phyloP scores from a whole-genome alignment of 2,329 filamentous ascomycete genomes.

The Alternaria infectoria region DNA sequence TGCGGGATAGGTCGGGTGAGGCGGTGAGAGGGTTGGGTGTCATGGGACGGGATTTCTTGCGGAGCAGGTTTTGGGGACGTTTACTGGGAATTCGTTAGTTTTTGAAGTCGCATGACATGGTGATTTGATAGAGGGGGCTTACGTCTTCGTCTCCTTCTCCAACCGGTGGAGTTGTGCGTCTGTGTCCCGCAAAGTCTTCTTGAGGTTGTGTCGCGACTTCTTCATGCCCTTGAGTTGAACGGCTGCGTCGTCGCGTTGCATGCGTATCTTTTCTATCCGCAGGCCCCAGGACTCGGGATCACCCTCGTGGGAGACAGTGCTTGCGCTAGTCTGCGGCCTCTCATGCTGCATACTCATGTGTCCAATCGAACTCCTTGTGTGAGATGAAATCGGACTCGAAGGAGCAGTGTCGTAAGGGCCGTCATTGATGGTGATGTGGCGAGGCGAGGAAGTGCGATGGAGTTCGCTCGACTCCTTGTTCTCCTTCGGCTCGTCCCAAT shows the following conservation, averaged over 20 bases:
- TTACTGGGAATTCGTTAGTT: constrained; percentile 10
- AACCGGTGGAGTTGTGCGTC: constrained; percentile 41
- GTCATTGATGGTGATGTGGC: constrained; percentile 16
- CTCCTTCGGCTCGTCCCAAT: constrained; percentile 15
- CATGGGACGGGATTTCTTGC: constrained; percentile 16
- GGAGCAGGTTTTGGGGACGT: constrained; percentile 14
- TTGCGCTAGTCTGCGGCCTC: constrained; percentile 30
- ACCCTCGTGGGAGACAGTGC: constrained; percentile 21
- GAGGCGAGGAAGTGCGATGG: constrained; percentile 8
- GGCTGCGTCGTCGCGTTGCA: constrained; percentile 41
- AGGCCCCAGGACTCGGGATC: constrained; percentile 38
- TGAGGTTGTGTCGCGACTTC: constrained; percentile 36
- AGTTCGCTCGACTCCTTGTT: constrained; percentile 13
- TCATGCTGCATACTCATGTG: constrained; percentile 14
- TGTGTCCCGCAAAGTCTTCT: constrained; percentile 40
- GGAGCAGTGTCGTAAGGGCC: constrained; percentile 15
- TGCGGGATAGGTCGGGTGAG: neutral
- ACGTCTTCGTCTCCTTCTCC: constrained; percentile 32
- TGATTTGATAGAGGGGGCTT: no score
- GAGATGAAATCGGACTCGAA: constrained; percentile 14
- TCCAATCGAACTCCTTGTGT: constrained; percentile 16
- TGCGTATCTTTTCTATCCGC: constrained; percentile 44
- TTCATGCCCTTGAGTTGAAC: constrained; percentile 43
- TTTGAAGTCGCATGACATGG: no score
- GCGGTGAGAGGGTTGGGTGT: neutral